A percentile compares a stretch with the other conserved stretches of the same genome.
Conservation (phyloP, 192 early-diverging fungal genomes). For the Entrophospora sp. region DNA sequence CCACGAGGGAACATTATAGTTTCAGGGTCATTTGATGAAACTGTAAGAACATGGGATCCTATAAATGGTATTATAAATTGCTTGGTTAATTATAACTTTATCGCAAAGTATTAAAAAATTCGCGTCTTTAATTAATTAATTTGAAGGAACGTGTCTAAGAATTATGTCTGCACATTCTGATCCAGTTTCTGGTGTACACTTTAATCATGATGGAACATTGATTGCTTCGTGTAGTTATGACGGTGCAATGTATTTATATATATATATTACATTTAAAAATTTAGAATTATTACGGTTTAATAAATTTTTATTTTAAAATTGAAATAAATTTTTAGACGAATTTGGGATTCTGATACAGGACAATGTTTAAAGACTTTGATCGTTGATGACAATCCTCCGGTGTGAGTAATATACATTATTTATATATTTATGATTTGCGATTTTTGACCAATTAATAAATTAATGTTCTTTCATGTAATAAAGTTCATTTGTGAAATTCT, state of each 20-base stretch:
- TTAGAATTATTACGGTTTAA: too few relatives aligned
- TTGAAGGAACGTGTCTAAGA: conserved; percentile 78
- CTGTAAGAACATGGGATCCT: conserved; percentile 94
- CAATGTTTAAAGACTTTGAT: conserved; percentile 96
- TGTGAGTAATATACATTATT: conserved; percentile 47
- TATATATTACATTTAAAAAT: too few relatives aligned
- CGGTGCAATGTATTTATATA: conserved; percentile 92
- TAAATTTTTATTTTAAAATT: not conserved
- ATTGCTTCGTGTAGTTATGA: conserved; percentile 93
- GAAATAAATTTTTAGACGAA: conserved; percentile 53
- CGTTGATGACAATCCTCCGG: conserved; percentile 90
- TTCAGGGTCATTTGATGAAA: conserved; percentile 97
- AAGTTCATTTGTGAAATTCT: conserved; percentile 93
- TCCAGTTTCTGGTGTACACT: conserved; percentile 90
- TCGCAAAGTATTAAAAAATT: too few relatives aligned
- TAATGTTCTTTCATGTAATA: not conserved
- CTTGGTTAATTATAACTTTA: too few relatives aligned
- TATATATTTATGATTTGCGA: not conserved
- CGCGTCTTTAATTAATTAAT: not conserved
- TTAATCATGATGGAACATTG: conserved; percentile 94
- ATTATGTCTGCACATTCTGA: conserved; percentile 91
- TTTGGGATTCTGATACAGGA: conserved; percentile 98
- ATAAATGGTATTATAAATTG: conserved; percentile 49
- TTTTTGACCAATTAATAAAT: not conserved
- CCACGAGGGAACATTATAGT: conserved; percentile 90